Percentiles rank a stretch among this genome's conserved stretches.
phyloP scores from a whole-genome alignment of 805 yeast species.

The Candida ficus region DNA sequence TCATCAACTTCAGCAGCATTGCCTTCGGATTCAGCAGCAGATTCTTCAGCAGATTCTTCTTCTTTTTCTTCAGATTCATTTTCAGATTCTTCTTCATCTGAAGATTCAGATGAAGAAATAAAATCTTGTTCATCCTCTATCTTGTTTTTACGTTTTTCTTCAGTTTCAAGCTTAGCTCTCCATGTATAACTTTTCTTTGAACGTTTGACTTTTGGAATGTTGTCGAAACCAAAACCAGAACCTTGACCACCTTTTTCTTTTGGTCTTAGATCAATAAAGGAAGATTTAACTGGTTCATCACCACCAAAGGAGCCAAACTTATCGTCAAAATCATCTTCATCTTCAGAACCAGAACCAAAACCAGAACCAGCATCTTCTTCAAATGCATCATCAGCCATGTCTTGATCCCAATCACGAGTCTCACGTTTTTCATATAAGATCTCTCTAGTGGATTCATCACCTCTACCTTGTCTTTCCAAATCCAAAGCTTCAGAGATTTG shows the following conservation, averaged over 20 bases:
- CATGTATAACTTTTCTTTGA: constrained; percentile 64
- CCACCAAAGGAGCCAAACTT: constrained; percentile 21
- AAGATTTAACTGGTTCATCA: constrained; percentile 23
- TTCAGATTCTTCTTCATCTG: constrained; percentile 10
- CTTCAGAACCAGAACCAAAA: constrained; percentile 9
- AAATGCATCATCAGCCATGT: constrained; percentile 24
- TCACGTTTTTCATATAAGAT: constrained; percentile 67
- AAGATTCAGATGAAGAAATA: constrained; percentile 30
- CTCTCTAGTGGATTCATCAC: constrained; percentile 53
- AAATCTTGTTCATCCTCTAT: constrained; percentile 63
- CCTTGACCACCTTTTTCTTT: constrained; percentile 55
- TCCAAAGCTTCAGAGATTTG: constrained; percentile 70
- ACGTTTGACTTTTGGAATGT: constrained; percentile 44
- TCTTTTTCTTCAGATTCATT: constrained; percentile 24
- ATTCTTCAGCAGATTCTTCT: constrained; percentile 19
- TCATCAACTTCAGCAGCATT: constrained; percentile 23
- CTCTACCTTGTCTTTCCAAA: constrained; percentile 68
- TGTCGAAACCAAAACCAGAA: constrained; percentile 63
- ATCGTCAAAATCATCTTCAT: constrained; percentile 20
- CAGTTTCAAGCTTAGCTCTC: constrained; percentile 52
- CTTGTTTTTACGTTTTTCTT: constrained; percentile 38
- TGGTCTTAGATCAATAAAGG: constrained; percentile 72
- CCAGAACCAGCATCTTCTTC: neutral
- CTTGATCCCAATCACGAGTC: constrained; percentile 55
- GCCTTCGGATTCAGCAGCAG: constrained; percentile 17